A percentile compares a stretch with the other conserved stretches of the same genome.
phyloP scores from a whole-genome alignment of 805 yeast species.

The Starmera pachycereana region DNA sequence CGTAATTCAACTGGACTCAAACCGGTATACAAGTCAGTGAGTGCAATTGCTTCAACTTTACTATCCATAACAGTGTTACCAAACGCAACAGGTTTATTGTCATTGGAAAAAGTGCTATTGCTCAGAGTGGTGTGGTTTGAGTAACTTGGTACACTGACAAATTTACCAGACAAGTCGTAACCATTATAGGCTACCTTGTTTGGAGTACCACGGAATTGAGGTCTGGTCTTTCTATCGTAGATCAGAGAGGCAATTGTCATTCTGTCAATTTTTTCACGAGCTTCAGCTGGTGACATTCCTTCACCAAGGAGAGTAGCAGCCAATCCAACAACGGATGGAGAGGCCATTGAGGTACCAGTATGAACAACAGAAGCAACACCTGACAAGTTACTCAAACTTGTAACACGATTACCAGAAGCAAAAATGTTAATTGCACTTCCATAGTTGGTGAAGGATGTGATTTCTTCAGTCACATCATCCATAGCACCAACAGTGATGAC shows the following conservation, averaged over 20 bases:
- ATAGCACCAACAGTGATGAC: conserved; percentile 85
- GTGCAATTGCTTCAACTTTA: background rate
- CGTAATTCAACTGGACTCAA: background rate
- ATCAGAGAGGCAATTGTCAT: conserved; percentile 32
- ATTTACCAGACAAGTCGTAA: conserved; percentile 14
- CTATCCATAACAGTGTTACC: background rate
- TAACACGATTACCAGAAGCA: conserved; percentile 68
- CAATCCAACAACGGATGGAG: conserved; percentile 62
- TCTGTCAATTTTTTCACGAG: conserved; percentile 31
- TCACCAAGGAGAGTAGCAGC: conserved; percentile 44
- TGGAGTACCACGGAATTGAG: conserved; percentile 35
- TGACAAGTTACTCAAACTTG: conserved; percentile 35
- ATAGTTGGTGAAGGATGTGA: conserved; percentile 80
- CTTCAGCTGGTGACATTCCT: conserved; percentile 32
- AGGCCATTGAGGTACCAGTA: conserved; percentile 78
- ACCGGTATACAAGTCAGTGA: background rate
- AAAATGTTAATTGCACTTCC: conserved; percentile 78
- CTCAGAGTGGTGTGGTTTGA: too few species aligned
- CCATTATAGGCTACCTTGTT: conserved; percentile 37
- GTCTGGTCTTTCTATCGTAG: conserved; percentile 24
- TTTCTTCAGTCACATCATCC: conserved; percentile 54
- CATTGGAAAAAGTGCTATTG: too few species aligned
- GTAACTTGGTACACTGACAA: conserved; percentile 1
- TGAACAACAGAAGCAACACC: conserved; percentile 17
- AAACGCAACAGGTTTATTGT: too few species aligned